Conservation (phyloP, 2,329 filamentous ascomycete species). For the Talaromyces sp. region DNA sequence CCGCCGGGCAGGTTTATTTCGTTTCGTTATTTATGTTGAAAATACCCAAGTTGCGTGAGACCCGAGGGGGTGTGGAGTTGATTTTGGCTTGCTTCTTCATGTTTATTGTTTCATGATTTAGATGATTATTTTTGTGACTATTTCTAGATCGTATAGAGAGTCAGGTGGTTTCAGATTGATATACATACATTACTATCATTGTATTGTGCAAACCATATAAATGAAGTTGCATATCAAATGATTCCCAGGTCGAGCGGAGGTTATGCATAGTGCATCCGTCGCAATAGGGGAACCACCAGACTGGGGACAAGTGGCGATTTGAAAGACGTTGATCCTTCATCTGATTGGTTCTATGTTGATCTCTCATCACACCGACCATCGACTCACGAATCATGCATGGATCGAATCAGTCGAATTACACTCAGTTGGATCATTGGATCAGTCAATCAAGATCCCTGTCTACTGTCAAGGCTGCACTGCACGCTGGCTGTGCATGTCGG, state of each 20-base stretch:
- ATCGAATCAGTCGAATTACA: background rate
- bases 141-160: conserved; percentile 11
- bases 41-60: conserved; percentile 8
- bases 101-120: background rate
- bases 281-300: too few species aligned
- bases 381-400: background rate
- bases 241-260: background rate
- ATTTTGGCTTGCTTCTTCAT: background rate
- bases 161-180: background rate
- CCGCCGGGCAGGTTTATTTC: background rate
- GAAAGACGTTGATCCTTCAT: background rate
- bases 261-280: too few species aligned
- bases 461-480: background rate
- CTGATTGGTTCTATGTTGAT: background rate
- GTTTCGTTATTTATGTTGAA: conserved; percentile 1
- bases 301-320: background rate
- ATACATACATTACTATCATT: background rate
- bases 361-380: background rate
- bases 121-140: background rate
- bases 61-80: conserved; percentile 7
- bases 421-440: too few species aligned
- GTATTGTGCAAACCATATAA: too few species aligned
- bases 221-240: background rate
- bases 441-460: background rate
- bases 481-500: background rate